phyloP scores from a whole-genome alignment of 1,139 yeast genomes.

The Saccharomycopsis crataegensis region DNA sequence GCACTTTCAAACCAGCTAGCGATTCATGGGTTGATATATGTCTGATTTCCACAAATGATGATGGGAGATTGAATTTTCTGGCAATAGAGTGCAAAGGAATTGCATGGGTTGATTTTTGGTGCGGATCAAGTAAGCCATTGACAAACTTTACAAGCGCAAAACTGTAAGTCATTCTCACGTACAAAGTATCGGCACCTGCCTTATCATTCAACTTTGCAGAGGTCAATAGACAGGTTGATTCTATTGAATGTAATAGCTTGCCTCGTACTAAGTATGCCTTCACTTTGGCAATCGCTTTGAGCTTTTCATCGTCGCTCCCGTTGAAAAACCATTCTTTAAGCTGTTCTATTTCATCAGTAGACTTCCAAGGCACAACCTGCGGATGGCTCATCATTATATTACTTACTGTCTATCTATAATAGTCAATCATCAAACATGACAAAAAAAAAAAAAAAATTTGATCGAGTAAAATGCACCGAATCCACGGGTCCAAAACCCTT shows the following conservation, averaged over 20 bases:
- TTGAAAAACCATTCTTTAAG: constrained; percentile 57
- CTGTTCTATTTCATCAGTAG: constrained; percentile 40
- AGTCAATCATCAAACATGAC: background rate
- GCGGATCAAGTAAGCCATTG: constrained; percentile 84
- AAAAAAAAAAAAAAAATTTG: background rate
- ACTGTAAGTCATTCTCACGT: constrained; percentile 48
- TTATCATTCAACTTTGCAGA: constrained; percentile 32
- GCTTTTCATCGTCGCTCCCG: constrained; percentile 28
- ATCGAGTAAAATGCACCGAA: background rate
- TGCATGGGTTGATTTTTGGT: constrained; percentile 73
- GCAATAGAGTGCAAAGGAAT: constrained; percentile 77
- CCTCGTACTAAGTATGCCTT: constrained; percentile 61
- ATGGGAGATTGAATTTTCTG: constrained; percentile 58
- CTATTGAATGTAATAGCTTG: constrained; percentile 72
- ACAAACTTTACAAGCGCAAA: constrained; percentile 84
- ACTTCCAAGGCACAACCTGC: constrained; percentile 50
- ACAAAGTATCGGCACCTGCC: constrained; percentile 19
- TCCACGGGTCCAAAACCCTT: no score
- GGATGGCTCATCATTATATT: constrained; percentile 29
- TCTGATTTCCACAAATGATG: constrained; percentile 80
- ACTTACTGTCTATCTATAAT: background rate
- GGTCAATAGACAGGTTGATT: constrained; percentile 57
- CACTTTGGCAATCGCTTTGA: constrained; percentile 52
- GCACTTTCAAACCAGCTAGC: constrained; percentile 62
- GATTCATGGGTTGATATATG: constrained; percentile 90